Base-by-base conservation (phyloP, 2,329 filamentous ascomycete genomes). In the Drechslera avenae region DNA sequence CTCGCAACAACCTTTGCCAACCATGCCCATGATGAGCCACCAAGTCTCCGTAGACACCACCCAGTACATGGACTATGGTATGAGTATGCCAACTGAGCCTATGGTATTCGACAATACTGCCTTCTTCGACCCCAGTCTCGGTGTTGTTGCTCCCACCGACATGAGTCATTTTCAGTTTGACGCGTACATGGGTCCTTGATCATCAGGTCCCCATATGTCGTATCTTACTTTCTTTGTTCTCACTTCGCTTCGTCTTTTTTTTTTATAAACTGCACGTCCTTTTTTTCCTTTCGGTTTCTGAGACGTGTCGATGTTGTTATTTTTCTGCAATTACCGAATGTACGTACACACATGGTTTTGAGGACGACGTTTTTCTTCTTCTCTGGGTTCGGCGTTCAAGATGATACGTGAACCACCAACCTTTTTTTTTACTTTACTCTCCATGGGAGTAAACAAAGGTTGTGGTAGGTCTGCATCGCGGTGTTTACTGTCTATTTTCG, bases 121-220 rank as follows among this genome's bases (percentile, higher is more conserved):
- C 16, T 67, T 64, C 21, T 63, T 65, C 32, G 52, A 63, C 34
- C 40, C 57, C 17, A 62, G 48, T 50, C 46, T 58, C 9, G 36
- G 46, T 19, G 30, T 34, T 8, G 32, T 45, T 21, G 34, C 42
- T 9, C 14, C 52, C 2, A 48, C 41, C 32, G 50, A 61, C n/a
- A 46, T 54, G 39, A 57, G 44, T 46, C 58, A 48, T 28, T 70
- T 69, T 21, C 56, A 67, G 37, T 70, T 70, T 51, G 67, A 68
- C 31, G 63, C 65, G 30, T 67, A 66, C 48, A 59, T 60, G 52
- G 45, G 34, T 39, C 33, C 49, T 14, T 50, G 39, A 26, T 17
- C 21, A 8, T 23, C 6, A 7, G 14, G 19, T 13, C 32, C 43
- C 21, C 39, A 7, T 21, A 46, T 50, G 21, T 49, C 44, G 10